Conservation (phyloP, 305 asterid genomes). For the Rubia peregrina region DNA sequence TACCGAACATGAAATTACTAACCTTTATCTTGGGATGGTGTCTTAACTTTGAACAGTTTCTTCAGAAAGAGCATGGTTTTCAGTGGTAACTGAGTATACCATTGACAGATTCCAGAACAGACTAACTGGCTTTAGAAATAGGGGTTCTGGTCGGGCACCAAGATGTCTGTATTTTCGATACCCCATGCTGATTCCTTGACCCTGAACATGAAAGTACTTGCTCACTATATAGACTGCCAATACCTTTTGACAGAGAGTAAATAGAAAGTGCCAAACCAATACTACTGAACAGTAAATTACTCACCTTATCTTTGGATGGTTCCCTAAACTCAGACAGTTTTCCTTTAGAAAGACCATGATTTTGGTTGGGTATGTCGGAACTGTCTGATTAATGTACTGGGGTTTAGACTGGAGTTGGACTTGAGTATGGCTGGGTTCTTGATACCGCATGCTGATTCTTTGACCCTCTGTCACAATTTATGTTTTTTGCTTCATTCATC, state of each 20-base stretch:
- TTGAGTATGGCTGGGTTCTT: conserved; percentile 59
- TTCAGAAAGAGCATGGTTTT: no score
- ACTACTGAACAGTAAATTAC: background rate
- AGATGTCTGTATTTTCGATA: no score
- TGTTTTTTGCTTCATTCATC: no score
- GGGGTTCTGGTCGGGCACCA: no score
- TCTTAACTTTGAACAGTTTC: no score
- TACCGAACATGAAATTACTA: no score
- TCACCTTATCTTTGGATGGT: conserved; percentile 70
- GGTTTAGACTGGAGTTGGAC: conserved; percentile 45
- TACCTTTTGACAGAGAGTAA: background rate
- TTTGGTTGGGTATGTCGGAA: conserved; percentile 86
- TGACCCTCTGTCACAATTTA: background rate
- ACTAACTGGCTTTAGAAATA: no score
- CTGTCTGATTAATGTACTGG: conserved; percentile 54
- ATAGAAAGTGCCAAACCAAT: background rate
- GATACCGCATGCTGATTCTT: conserved; percentile 15
- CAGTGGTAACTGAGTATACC: no score
- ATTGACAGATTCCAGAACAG: no score
- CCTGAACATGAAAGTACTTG: no score
- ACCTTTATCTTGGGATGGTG: no score
- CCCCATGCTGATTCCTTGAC: no score
- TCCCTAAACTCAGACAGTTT: conserved; percentile 79
- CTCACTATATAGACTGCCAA: background rate
- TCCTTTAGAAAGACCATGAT: conserved; percentile 70